phyloP scores from a whole-genome alignment of 495 filamentous ascomycete species.

The Podospora sp. region DNA sequence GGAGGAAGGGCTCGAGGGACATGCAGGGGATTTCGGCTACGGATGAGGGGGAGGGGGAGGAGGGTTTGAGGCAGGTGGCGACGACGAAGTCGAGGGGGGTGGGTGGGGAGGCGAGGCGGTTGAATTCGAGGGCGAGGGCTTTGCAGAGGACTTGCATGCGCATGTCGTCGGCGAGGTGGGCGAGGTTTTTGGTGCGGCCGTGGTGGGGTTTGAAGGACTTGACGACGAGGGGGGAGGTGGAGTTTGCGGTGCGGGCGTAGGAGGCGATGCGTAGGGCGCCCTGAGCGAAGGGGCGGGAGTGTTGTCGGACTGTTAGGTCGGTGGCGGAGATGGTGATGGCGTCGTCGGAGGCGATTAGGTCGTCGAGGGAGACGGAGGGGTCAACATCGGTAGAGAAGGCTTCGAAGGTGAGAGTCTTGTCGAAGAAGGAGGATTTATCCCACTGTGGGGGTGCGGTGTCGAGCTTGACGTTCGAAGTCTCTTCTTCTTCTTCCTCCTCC shows the following conservation, averaged over 20 bases:
- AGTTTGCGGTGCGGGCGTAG: constrained; percentile 35
- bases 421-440: constrained; percentile 35
- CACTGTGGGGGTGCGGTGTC: constrained; percentile 32
- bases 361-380: constrained; percentile 4
- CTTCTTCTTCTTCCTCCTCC: constrained; percentile 20
- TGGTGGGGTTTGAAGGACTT: constrained; percentile 32
- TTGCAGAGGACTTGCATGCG: constrained; percentile 40
- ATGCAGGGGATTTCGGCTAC: constrained; percentile 4
- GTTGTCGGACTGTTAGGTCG: constrained; percentile 33
- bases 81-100: constrained; percentile 41
- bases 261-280: constrained; percentile 35
- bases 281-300: constrained; percentile 37
- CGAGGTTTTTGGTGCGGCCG: constrained; percentile 26
- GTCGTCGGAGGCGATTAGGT: constrained; percentile 22
- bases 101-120: constrained; percentile 27
- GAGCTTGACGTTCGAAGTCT: constrained; percentile 7
- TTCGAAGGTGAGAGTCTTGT: constrained; percentile 30
- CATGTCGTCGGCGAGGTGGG: constrained; percentile 41
- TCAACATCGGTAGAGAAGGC: constrained; percentile 33
- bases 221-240: constrained; percentile 34
- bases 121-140: constrained; percentile 47
- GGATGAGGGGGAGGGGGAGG: not conserved
- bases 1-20: constrained; percentile 42
- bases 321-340: constrained; percentile 31
- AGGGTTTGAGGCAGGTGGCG: constrained; percentile 32